Conservation (phyloP, 257 asterid species). For the Solanum piurae region DNA sequence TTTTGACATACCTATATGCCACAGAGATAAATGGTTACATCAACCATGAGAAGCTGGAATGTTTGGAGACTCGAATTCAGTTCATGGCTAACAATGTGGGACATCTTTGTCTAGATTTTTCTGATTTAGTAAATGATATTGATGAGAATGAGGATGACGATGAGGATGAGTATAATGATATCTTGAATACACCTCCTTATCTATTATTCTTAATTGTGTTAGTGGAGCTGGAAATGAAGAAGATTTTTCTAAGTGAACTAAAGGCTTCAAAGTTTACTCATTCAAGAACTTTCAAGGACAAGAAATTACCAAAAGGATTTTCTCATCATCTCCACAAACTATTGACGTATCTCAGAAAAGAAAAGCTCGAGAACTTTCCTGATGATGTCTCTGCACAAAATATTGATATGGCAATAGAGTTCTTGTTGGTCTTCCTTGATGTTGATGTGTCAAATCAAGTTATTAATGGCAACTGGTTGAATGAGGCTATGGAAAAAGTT, state of each 20-base stretch:
- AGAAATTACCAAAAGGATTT: too few species aligned
- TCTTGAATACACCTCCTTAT: background rate
- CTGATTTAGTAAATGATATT: fast-evolving
- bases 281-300: too few species aligned
- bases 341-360: too few species aligned
- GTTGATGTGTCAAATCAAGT: background rate
- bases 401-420: background rate
- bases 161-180: background rate
- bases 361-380: background rate
- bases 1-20: background rate
- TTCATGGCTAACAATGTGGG: background rate
- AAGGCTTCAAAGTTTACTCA: too few species aligned
- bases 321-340: too few species aligned
- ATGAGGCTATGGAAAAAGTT: too few species aligned
- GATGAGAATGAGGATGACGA: background rate
- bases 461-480: background rate
- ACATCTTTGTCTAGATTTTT: background rate
- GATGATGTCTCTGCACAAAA: background rate
- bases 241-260: too few species aligned
- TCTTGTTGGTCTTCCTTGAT: too few species aligned
- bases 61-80: background rate
- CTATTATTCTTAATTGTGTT: background rate
- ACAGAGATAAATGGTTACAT: background rate
- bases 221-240: background rate
- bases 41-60: background rate